These are phyloP conservation scores for Boeremia lycopersici DNA, from an alignment of 2,329 filamentous ascomycete species.

Conservation along the genomic window DNA sequence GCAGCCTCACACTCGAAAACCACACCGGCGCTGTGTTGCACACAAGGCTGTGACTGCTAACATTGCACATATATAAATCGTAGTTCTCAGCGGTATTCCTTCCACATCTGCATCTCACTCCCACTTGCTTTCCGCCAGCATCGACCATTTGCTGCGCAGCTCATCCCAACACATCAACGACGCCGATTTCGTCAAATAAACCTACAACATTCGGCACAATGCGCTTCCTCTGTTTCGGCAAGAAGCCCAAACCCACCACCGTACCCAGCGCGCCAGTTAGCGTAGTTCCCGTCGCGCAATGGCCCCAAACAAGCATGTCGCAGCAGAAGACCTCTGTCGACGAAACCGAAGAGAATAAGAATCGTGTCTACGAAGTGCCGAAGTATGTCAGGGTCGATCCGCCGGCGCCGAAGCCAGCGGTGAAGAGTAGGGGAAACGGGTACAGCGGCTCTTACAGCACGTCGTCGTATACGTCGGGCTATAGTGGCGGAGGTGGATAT, in stretches of 20 bases:
- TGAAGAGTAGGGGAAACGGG: background rate
- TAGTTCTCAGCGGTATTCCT: background rate
- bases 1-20: conserved; percentile 1
- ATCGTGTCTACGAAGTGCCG: background rate
- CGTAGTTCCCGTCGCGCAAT: background rate
- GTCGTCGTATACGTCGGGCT: background rate
- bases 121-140: background rate
- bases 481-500: background rate
- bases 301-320: background rate
- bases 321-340: background rate
- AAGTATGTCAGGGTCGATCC: background rate
- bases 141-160: background rate
- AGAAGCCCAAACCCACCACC: background rate
- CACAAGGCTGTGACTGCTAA: background rate
- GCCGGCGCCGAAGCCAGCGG: background rate
- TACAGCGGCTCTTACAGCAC: background rate
- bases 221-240: conserved; percentile 10
- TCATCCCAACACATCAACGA: background rate
- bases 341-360: background rate
- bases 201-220: background rate
- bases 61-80: background rate
- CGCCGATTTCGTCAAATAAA: background rate
- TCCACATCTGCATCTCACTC: background rate
- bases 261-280: background rate
- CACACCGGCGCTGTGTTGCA: background rate